phyloP scores from a whole-genome alignment of 2,329 filamentous ascomycete genomes.

The Magnaporthiopsis rhizophila region DNA sequence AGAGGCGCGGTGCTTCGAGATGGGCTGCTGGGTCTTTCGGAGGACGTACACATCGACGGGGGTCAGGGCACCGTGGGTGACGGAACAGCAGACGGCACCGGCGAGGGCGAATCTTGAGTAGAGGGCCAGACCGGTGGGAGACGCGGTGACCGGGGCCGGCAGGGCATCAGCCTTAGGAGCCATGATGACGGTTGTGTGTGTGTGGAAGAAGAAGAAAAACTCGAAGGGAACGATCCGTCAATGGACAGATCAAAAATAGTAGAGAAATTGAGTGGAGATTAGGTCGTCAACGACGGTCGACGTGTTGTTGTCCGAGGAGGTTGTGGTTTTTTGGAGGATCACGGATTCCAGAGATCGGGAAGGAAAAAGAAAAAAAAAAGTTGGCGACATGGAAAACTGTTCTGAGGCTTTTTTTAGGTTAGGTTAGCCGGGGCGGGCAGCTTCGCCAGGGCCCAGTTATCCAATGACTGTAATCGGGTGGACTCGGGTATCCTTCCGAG shows the following conservation, averaged over 20 bases:
- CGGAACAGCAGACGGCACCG: constrained; percentile 93
- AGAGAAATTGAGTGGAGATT: constrained; percentile 4
- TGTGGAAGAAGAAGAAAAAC: background rate
- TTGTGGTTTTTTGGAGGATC: background rate
- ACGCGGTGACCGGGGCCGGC: background rate
- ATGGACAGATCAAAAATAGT: background rate
- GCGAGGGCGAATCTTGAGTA: constrained; percentile 97
- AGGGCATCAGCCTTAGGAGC: constrained; percentile 3
- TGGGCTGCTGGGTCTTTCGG: too few species aligned
- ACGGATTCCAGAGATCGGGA: background rate
- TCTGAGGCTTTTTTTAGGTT: constrained; percentile 5
- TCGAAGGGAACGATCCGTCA: background rate
- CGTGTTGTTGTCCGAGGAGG: background rate
- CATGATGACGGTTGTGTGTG: constrained; percentile 3
- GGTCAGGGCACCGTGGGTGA: constrained; percentile 95
- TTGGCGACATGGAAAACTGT: background rate
- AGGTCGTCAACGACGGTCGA: background rate
- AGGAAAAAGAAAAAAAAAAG: constrained; percentile 6
- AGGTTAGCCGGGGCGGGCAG: constrained; percentile 1
- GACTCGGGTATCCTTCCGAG: background rate
- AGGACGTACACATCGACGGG: constrained; percentile 88
- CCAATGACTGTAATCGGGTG: background rate
- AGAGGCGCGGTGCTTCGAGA: background rate
- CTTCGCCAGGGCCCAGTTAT: background rate
- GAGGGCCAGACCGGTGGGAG: constrained; percentile 52